A percentile compares a stretch with the other conserved stretches of the same genome.
These are phyloP conservation scores for Clausena lansium DNA, from an alignment of 345 rosid genomes.

Conservation along the genomic window DNA sequence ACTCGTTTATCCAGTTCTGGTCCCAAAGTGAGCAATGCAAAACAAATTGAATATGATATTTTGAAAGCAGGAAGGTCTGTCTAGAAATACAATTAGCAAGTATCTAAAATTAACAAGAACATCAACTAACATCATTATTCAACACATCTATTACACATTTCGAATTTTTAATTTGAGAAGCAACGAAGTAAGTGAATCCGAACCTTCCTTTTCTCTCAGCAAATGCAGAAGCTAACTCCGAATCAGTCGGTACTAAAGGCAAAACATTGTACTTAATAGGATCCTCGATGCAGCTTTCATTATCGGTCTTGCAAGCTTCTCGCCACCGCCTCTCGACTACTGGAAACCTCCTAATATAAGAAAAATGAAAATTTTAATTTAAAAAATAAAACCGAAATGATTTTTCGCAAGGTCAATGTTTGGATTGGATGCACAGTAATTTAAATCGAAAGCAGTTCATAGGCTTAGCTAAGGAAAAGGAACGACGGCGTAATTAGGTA, in stretches of 20 bases:
- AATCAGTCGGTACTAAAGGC: constrained; percentile 64
- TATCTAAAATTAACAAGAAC: constrained; percentile 1
- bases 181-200: not conserved
- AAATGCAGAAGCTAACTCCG: constrained; percentile 59
- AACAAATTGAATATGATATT: not conserved
- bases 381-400: not conserved
- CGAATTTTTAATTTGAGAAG: not conserved
- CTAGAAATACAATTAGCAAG: not conserved
- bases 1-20: not conserved
- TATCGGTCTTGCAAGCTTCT: constrained; percentile 51
- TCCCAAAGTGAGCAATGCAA: not conserved
- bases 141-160: not conserved
- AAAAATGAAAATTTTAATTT: not conserved
- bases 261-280: constrained; percentile 22
- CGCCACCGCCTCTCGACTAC: constrained; percentile 83
- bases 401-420: not conserved
- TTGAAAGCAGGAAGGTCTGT: not conserved
- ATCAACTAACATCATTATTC: not conserved
- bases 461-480: not conserved
- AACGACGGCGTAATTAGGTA: not conserved
- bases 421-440: not conserved
- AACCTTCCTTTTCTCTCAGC: constrained; percentile 60
- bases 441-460: not conserved
- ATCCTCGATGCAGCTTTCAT: constrained; percentile 31
- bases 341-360: constrained; percentile 66